phyloP scores from a whole-genome alignment of 2,329 filamentous ascomycete species.

The Aspergillus latus region DNA sequence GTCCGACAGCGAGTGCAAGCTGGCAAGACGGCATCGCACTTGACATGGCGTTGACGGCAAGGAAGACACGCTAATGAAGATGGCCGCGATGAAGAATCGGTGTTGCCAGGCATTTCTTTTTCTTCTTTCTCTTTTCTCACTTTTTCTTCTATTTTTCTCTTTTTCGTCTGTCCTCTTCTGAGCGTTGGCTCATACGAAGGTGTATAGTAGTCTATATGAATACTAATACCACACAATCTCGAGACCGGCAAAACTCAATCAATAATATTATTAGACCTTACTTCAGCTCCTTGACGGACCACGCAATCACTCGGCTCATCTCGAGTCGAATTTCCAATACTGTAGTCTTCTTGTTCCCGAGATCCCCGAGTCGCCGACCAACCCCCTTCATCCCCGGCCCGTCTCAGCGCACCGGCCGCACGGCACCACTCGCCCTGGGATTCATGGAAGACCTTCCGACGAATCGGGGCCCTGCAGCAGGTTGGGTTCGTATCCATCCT shows the following conservation, averaged over 20 bases:
- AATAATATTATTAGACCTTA: background rate
- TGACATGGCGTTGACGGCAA: constrained; percentile 41
- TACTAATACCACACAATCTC: too few species aligned
- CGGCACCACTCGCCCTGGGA: background rate
- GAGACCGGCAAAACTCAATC: background rate
- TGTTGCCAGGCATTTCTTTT: background rate
- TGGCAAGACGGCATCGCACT: constrained; percentile 48
- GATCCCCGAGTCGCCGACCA: constrained; percentile 16
- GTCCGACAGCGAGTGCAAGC: constrained; percentile 43
- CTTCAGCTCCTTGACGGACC: background rate
- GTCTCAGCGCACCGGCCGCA: background rate
- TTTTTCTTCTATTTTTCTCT: background rate
- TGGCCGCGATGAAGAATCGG: constrained; percentile 9
- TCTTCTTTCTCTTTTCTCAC: background rate
- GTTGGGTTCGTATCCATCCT: background rate
- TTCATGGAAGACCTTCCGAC: background rate
- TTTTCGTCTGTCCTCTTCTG: background rate
- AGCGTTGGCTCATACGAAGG: too few species aligned
- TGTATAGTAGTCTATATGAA: too few species aligned
- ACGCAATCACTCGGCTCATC: background rate
- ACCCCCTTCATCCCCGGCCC: background rate
- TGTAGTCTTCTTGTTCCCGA: background rate
- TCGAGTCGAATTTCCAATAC: background rate
- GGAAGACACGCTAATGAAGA: constrained; percentile 27
- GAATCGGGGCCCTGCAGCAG: background rate